A percentile compares a stretch with the other conserved stretches of the same genome.
These are phyloP conservation scores for Corrigiola litoralis DNA, from an alignment of 179 eudicot genomes.

Conservation along the genomic window DNA sequence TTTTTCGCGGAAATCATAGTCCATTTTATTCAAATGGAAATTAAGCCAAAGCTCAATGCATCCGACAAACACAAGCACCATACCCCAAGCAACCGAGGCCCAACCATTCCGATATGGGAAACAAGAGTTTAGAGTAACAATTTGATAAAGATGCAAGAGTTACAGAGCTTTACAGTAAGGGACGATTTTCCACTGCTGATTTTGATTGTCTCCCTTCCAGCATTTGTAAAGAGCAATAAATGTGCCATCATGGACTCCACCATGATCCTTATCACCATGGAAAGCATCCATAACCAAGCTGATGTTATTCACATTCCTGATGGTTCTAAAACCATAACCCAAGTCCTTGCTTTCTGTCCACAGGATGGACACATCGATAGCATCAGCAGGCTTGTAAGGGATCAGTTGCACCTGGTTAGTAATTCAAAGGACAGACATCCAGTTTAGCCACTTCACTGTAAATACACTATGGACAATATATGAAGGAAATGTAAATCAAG, in stretches of 20 bases:
- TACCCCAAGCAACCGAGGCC: too few relatives aligned
- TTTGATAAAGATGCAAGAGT: not conserved
- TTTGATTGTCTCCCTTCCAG: conserved; percentile 77
- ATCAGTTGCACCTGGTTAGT: conserved; percentile 57
- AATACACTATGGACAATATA: too few relatives aligned
- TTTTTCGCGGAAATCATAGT: too few relatives aligned
- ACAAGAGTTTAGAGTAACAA: not conserved
- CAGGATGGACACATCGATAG: conserved; percentile 56
- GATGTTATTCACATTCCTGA: conserved; percentile 74
- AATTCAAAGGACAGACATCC: not conserved
- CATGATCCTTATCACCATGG: conserved; percentile 70
- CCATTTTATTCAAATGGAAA: too few relatives aligned
- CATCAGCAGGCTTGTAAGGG: conserved; percentile 45
- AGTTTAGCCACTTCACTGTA: too few relatives aligned
- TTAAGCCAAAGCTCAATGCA: too few relatives aligned
- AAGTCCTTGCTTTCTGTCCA: conserved; percentile 82
- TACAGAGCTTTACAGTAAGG: conserved; percentile 56
- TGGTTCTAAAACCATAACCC: conserved; percentile 58
- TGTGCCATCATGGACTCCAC: conserved; percentile 80
- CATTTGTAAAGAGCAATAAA: conserved; percentile 61
- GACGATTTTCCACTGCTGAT: conserved; percentile 76
- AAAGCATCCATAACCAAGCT: conserved; percentile 69
- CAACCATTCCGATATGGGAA: too few relatives aligned
- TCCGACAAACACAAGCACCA: too few relatives aligned
- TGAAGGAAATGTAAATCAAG: too few relatives aligned